Evolutionary conservation across 1,284 basidiomycete genomes (phyloP), one percentile per base, ranked within the genome.

Genomic region (Xerocomus alliaceus): DNA sequence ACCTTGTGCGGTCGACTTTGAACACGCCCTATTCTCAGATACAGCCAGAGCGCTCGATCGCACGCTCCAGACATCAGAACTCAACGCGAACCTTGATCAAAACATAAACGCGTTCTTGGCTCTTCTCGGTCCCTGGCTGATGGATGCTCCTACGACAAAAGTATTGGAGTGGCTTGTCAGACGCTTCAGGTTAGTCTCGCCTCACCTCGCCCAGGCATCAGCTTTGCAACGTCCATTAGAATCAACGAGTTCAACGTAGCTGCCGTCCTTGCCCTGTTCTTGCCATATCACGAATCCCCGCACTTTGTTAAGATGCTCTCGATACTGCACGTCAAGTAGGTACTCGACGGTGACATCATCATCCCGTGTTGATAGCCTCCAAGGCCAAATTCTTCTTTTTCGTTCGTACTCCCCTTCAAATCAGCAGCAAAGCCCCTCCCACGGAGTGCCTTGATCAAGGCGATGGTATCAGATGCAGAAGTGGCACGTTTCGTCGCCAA

Each of bases 81-180:
- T 87, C 62, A 90, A 88, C 62, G 81, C 80, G 6, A 78, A 84
- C 56, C 79, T 97, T 62, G 84, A 93, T 72, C 73, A 64, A 11
- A 79, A 80, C 3, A 82, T 98, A 56, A 80, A 84, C 47, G 80
- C 80, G 11, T 92, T 94, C 68, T 74, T 98, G 37, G 77, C 85
- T 42, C 76, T 90, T 35, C 79, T 99, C 4, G 93, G 93, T 2
- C 89, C 88, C 20, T 92, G 91, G 80, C 78, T 99, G 39, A 83
- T 95, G 75, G 90, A 95, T 57, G 83, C 88, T 57, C 91, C 94
- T 2, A 87, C 93, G 0, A 90, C 90, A 42, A 95, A 93, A 76
- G 87, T 93, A n/a, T 74, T 99, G 35, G 97, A 99, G 75, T 99
- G 97, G 97, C 86, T 99, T 28, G 93, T 99, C 5, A 82, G 94